phyloP scores from a whole-genome alignment of 441 rosid species.

The Metrosideros polymorpha region DNA sequence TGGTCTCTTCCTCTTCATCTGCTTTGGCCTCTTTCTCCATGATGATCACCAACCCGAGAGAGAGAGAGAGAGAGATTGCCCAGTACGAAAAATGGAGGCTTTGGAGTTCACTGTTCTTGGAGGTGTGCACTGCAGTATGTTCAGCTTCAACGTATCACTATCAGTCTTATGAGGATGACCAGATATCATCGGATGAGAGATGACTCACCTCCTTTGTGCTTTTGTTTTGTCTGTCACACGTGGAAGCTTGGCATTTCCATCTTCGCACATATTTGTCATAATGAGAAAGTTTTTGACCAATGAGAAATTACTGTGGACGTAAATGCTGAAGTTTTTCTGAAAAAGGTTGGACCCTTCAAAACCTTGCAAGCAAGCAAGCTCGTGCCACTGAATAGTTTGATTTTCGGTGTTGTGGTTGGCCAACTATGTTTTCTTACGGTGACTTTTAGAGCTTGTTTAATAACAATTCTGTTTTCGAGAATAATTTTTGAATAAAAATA shows the following conservation, averaged over 20 bases:
- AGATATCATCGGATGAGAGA: background rate
- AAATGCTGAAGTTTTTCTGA: too few relatives aligned
- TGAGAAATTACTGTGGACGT: background rate
- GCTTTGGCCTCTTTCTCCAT: background rate
- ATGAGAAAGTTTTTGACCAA: background rate
- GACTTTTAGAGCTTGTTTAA: too few relatives aligned
- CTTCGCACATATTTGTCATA: background rate
- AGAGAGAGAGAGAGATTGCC: background rate
- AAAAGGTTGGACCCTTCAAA: too few relatives aligned
- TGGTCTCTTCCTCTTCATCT: conserved; percentile 35
- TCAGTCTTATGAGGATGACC: background rate
- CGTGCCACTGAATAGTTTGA: too few relatives aligned
- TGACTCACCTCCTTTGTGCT: background rate
- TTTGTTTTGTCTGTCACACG: background rate
- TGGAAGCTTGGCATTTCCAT: background rate
- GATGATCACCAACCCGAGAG: background rate
- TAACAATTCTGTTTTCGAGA: too few relatives aligned
- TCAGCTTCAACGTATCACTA: background rate
- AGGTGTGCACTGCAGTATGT: background rate
- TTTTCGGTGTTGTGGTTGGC: too few relatives aligned
- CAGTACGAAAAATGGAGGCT: background rate
- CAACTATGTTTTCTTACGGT: background rate
- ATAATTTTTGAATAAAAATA: too few relatives aligned
- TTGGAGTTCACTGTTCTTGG: background rate
- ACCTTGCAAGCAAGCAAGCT: too few relatives aligned